Percentiles rank a stretch among this genome's conserved stretches.
These are phyloP conservation scores for Apophysomyces elegans DNA, from an alignment of 371 early-diverging fungal species.

Conservation along the genomic window DNA sequence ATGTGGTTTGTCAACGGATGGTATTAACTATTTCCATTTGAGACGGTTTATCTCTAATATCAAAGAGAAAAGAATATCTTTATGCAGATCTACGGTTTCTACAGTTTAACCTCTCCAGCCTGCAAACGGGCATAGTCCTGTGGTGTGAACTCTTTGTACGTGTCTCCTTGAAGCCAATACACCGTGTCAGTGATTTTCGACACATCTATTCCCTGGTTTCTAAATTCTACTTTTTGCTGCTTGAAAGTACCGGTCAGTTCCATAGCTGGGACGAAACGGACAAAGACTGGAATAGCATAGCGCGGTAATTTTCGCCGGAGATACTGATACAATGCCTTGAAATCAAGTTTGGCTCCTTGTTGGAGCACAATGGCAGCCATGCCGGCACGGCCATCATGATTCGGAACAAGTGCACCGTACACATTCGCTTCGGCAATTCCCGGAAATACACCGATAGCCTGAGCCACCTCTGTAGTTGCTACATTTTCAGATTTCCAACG, in stretches of 20 bases:
- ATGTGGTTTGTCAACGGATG: no score
- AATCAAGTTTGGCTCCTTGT: slow-evolving; percentile 28
- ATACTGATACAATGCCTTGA: slow-evolving; percentile 35
- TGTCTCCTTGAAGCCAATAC: background rate
- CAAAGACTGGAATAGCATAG: slow-evolving; percentile 67
- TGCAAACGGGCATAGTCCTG: background rate
- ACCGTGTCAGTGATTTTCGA: slow-evolving; percentile 21
- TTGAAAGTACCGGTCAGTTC: slow-evolving; percentile 64
- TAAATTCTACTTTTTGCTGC: slow-evolving; percentile 54
- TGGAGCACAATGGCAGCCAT: slow-evolving; percentile 61
- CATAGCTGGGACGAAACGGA: slow-evolving; percentile 52
- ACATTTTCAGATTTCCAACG: slow-evolving; percentile 70
- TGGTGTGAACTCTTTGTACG: background rate
- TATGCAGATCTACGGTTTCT: background rate
- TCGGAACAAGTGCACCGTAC: slow-evolving; percentile 54
- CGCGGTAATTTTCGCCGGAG: slow-evolving; percentile 52
- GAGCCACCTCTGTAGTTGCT: slow-evolving; percentile 58
- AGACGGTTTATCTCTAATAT: no score
- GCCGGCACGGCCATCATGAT: slow-evolving; percentile 72
- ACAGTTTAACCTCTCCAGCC: background rate
- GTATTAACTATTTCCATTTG: no score
- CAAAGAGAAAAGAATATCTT: no score
- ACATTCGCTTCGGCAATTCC: slow-evolving; percentile 57
- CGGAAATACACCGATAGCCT: slow-evolving; percentile 47
- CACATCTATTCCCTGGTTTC: slow-evolving; percentile 52